Evolutionary conservation across 2,329 filamentous ascomycete species (phyloP), one percentile per base, ranked within the genome.

Genomic region (Talaromyces sp.): DNA sequence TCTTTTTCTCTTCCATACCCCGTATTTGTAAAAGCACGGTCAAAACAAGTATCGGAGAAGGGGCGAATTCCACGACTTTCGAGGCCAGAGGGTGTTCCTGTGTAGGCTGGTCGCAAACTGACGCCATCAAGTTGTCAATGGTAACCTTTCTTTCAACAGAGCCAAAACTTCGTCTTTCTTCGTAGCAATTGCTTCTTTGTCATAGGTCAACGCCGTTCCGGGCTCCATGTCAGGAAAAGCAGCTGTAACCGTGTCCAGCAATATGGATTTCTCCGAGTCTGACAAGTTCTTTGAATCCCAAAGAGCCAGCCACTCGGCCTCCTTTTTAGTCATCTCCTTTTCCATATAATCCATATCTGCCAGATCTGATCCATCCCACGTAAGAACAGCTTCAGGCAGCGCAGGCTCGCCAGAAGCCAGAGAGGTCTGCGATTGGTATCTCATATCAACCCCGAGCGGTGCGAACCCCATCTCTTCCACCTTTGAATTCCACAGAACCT

Each of bases 401-500:
- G 65, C 56, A 13, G 64, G 63, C 35, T 65, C 66, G 55, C 60
- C 61, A 38, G 17, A 10, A 19, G 31, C 32, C 8, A 24, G 24
- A 41, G 49, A 26, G 49, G 24, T 31, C 19, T 43, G 31, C 60
- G 57, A 62, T 8, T 60, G 57, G 66, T 76, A 76, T 46, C 69
- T 65, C 56, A 73, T 68, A 62, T 77, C 74, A 35, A 78, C 73
- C 41, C 73, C 70, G 58, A 78, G 64, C 53, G 71, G 69, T 55
- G 68, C 72, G 49, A 79, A 62, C 10, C 76, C 77, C 58, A 77
- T 59, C 31, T 70, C 67, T 56, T 75, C 72, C 5, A 73, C 76
- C 41, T 66, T 70, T 32, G 68, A 67, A 68, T 81, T 81, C 78
- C 78, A 81, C 53, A 81, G 64, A 31, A 75, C 71, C 67, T 81